phyloP scores from a whole-genome alignment of 1,284 basidiomycete genomes.

The Meira nashicola region DNA sequence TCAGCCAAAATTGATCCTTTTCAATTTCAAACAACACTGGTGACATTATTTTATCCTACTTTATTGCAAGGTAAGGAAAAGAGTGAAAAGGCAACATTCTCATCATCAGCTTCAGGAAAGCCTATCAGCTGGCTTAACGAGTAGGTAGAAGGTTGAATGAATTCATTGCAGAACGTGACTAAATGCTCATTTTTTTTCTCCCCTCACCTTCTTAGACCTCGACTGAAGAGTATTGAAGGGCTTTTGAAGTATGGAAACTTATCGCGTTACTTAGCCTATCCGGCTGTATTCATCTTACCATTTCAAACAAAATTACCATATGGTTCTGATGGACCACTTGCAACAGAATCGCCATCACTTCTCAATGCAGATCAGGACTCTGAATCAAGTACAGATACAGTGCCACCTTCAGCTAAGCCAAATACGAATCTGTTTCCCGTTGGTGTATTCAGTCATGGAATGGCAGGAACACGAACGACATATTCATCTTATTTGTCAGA shows the following conservation, averaged over 20 bases:
- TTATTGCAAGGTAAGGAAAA: background rate
- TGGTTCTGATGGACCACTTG: background rate
- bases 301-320: background rate
- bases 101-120: background rate
- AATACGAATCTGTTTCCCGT: constrained; percentile 20
- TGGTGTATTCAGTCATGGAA: constrained; percentile 41
- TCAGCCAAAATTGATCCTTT: constrained; percentile 13
- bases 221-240: constrained; percentile 28
- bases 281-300: constrained; percentile 21
- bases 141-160: background rate
- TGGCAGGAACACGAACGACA: constrained; percentile 34
- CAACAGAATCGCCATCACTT: background rate
- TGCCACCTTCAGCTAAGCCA: constrained; percentile 4
- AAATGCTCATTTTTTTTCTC: background rate
- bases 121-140: background rate
- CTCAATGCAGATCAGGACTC: background rate
- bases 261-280: constrained; percentile 31
- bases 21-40: constrained; percentile 28
- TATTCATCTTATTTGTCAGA: constrained; percentile 34
- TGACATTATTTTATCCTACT: constrained; percentile 42
- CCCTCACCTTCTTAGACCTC: constrained; percentile 14
- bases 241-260: constrained; percentile 42
- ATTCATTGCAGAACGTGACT: background rate
- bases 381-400: constrained; percentile 7
- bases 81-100: background rate